A percentile compares a stretch with the other conserved stretches of the same genome.
Evolutionary conservation across 202 grass and related monocot genomes (phyloP).

Genomic region (Cymbopogon flexuosus): DNA sequence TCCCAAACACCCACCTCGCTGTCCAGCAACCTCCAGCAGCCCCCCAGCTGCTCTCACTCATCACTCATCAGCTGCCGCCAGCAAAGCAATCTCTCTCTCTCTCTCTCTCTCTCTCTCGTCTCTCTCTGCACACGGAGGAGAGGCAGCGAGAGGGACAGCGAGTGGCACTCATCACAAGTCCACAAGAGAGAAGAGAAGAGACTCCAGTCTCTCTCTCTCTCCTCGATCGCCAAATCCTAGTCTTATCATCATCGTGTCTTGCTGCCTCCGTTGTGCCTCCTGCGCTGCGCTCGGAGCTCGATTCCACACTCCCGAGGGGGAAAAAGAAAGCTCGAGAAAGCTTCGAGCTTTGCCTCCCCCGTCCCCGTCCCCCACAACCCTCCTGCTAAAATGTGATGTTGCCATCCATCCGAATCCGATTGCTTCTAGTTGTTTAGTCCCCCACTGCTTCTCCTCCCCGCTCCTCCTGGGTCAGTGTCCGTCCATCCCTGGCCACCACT

Average conservation of each 20-base stretch:
- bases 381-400: slow-evolving; percentile 68
- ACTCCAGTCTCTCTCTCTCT: neutral
- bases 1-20: neutral
- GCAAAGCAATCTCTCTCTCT: too few species aligned
- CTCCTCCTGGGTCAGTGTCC: slow-evolving; percentile 52
- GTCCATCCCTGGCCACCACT: slow-evolving; percentile 37
- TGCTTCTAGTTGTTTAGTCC: slow-evolving; percentile 48
- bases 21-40: neutral
- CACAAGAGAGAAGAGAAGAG: neutral
- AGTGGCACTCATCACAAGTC: neutral
- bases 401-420: slow-evolving; percentile 46
- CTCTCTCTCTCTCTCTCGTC: too few species aligned
- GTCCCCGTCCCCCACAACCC: neutral
- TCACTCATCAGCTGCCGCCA: neutral
- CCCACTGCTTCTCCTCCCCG: slow-evolving; percentile 12
- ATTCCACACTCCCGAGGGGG: slow-evolving; percentile 24
- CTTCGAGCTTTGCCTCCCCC: slow-evolving; percentile 27
- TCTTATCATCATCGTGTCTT: slow-evolving; percentile 32
- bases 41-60: neutral
- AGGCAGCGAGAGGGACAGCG: neutral
- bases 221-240: slow-evolving; percentile 37
- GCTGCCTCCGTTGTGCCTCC: slow-evolving; percentile 33
- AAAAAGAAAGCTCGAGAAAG: slow-evolving; percentile 22
- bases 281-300: slow-evolving; percentile 30
- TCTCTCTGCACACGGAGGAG: neutral